Evolutionary conservation across 768 basidiomycete genomes (phyloP).

Genomic region (Podaxis sp.): DNA sequence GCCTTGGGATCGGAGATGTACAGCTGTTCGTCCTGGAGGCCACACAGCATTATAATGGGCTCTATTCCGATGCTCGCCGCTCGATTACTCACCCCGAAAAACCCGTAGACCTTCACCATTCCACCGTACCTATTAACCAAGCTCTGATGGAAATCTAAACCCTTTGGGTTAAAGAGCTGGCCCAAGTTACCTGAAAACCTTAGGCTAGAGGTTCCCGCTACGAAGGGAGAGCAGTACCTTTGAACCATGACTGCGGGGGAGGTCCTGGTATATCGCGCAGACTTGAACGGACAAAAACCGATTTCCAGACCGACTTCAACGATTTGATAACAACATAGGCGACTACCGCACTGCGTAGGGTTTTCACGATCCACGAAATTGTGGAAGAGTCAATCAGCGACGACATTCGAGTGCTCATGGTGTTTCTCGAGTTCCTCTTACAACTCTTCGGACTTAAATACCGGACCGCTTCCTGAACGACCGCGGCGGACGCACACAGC

Average conservation of each 20-base stretch:
- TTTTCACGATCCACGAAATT: background rate
- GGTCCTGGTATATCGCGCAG: slow-evolving; percentile 30
- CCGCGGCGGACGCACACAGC: background rate
- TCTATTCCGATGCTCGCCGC: background rate
- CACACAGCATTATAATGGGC: background rate
- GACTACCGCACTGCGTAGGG: background rate
- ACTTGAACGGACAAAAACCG: background rate
- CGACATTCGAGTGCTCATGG: background rate
- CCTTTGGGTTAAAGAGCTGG: slow-evolving; percentile 40
- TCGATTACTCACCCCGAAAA: slow-evolving; percentile 37
- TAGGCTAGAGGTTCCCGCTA: background rate
- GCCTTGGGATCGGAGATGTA: slow-evolving; percentile 48
- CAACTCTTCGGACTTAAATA: background rate
- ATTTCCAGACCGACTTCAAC: background rate
- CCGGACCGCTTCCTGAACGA: background rate
- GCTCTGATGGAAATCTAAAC: slow-evolving; percentile 34
- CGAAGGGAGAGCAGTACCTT: slow-evolving; percentile 17
- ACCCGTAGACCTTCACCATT: slow-evolving; percentile 40
- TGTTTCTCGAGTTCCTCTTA: background rate
- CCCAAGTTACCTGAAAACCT: slow-evolving; percentile 31
- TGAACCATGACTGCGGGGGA: slow-evolving; percentile 28
- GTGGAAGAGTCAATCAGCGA: background rate
- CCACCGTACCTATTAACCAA: slow-evolving; percentile 36
- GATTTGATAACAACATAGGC: background rate
- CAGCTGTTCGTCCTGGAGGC: slow-evolving; percentile 39